Base-by-base conservation (phyloP, 192 early-diverging fungal genomes). In the Podila epicladia region DNA sequence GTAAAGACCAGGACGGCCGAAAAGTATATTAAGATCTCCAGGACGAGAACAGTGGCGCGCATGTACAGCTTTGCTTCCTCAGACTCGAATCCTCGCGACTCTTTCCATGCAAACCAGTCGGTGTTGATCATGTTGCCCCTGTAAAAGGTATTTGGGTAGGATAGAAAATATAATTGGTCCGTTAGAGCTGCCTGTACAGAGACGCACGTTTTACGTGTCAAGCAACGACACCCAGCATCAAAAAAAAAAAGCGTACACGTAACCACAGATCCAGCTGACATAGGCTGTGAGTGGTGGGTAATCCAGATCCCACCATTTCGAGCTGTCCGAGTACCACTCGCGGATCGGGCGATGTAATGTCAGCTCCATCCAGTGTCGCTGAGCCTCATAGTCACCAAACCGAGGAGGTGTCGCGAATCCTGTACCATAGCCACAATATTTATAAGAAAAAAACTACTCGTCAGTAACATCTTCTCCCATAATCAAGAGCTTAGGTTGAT, bases 311-410 rank as follows among this genome's bases (percentile, higher is more conserved):
- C 97, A 99, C 89, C 97, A 97, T 58, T 91, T 69, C 29, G 95
- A 87, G 64, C 94, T 91, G 83, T 96, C 95, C 31, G 86, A 87
- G 78, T 99, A 99, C 98, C 98, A 99, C 63, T 92, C 73, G 28
- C 78, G 70, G 17, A 89, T 75, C 0, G 96, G 93, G 37, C 97
- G 72, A 64, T 96, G 90, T 6, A 85, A 82, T 4, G 98, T 98
- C 45, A 99, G 82, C 82, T 99, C 98, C 91, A 99, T 93, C 98
- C 98, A 99, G 82, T 99, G 98, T 31, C 98, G 86, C 73, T 99
- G 98, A 5, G 98, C 98, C 70, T 99, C 98, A 83, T 97, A 99
- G 83, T 99, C 98, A 41, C 98, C 98, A 83, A 85, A 93, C 67
- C 94, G 83, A 24, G 96, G 98, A n/a, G 93, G 92, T 5, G 74